Evolutionary conservation across 257 asterid genomes (phyloP), one percentile per base, ranked within the genome.

Genomic region (Capsicum pubescens): DNA sequence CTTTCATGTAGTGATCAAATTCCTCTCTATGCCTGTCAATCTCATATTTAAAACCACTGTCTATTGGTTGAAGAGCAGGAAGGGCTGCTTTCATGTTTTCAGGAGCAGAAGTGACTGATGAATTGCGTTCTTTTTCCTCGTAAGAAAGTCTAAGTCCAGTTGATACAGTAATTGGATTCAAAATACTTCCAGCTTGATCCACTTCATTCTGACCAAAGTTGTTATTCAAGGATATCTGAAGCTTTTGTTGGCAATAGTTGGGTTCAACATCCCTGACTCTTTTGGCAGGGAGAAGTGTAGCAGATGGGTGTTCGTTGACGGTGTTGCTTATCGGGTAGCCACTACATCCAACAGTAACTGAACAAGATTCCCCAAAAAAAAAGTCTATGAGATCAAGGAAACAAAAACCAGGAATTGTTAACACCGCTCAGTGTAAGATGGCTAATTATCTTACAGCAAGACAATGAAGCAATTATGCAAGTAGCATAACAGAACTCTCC

Each of bases 71-170:
- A 85, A 46, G 21, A 52, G 58, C 52, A 32, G 63, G 60, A 77
- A 81, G 36, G 66, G 36, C 8, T 80, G 72, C 39, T 61, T 55
- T 60, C 60, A 72, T 39, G 70, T 72, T 85, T 55, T 82, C 76
- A 67, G 78, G 9, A 6, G 94, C 91, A 76, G 84, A 83, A 77
- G 84, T 26, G 77, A 48, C 35, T 42, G 86, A 64, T 61, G 83
- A 82, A 83, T 80, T 90, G 57, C 85, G 93, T 86, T 91, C 95
- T 48, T 92, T 95, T 80, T 92, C 93, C 86, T 90, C 94, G 7
- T 87, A 92, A 9, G 94, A 86, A 42, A 91, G 95, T 83, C 87
- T 88, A 84, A 92, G 93, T 26, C 97, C 97, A 17, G 94, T 93
- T 35, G 97, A 92, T 14, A 92, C 93, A 19, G 89, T 83, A 90